Evolutionary conservation across 225 moss, liverwort and hornwort genomes (phyloP).

Genomic region (Pleurozium schreberi): DNA sequence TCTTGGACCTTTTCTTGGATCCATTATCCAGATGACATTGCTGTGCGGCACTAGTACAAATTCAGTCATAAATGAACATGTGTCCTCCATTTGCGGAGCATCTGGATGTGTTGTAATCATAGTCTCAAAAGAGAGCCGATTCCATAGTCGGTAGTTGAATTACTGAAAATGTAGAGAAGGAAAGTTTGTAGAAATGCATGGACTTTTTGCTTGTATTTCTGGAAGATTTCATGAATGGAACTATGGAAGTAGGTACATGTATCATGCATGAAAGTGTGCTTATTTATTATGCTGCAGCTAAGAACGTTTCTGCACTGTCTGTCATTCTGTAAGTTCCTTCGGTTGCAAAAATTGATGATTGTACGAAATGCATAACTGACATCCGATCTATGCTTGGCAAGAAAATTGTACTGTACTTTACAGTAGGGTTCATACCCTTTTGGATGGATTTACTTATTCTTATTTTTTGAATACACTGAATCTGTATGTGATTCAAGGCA

Average conservation of each 20-base stretch:
- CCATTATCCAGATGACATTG: neutral
- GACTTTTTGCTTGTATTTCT: neutral
- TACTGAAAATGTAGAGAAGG: neutral
- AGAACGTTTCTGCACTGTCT: neutral
- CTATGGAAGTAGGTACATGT: neutral
- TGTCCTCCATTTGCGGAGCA: neutral
- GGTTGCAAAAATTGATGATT: neutral
- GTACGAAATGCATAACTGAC: neutral
- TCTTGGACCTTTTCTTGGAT: neutral
- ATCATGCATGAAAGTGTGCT: neutral
- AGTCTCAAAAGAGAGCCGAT: neutral
- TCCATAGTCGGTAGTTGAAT: neutral
- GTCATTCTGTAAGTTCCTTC: neutral
- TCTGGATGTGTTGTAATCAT: conserved; percentile 15
- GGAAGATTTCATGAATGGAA: neutral
- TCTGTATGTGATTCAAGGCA: neutral
- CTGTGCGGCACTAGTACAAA: neutral
- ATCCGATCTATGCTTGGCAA: neutral
- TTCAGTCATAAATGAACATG: neutral
- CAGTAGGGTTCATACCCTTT: neutral
- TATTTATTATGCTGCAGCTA: neutral
- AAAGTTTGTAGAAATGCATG: neutral
- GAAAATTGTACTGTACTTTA: neutral
- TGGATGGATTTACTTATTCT: neutral
- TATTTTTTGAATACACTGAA: neutral